phyloP scores from a whole-genome alignment of 495 filamentous ascomycete species.

The Chaetomidium leptoderma region DNA sequence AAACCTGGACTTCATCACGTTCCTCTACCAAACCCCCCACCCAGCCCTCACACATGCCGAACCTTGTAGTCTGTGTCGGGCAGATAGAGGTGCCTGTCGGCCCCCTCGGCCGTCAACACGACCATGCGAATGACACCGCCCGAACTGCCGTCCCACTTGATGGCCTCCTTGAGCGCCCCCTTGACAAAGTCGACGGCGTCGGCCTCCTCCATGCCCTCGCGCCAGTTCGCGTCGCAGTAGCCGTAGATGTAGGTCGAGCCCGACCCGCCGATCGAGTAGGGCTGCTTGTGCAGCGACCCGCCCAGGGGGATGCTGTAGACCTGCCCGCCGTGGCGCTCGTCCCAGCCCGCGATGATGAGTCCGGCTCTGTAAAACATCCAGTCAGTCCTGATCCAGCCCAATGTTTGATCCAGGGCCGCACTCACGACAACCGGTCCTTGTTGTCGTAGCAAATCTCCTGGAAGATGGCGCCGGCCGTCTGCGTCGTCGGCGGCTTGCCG shows the following conservation, averaged over 20 bases:
- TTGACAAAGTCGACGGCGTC: slow-evolving; percentile 95
- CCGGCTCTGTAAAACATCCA: slow-evolving; percentile 60
- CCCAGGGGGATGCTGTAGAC: slow-evolving; percentile 96
- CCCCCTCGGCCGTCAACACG: slow-evolving; percentile 83
- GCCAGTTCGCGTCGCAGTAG: slow-evolving; percentile 96
- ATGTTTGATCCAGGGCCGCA: not conserved
- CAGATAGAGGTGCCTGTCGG: slow-evolving; percentile 82
- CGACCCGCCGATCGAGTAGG: slow-evolving; percentile 93
- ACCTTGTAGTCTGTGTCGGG: slow-evolving; percentile 77
- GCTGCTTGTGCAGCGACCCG: slow-evolving; percentile 94
- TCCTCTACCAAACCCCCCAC: not conserved
- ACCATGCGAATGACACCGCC: slow-evolving; percentile 98
- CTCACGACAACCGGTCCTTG: slow-evolving; percentile 82
- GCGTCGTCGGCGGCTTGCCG: slow-evolving; percentile 82
- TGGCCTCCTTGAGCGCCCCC: slow-evolving; percentile 80
- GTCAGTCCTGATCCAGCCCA: slow-evolving; percentile 22
- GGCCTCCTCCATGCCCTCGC: slow-evolving; percentile 86
- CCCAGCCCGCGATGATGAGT: slow-evolving; percentile 96
- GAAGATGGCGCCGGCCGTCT: slow-evolving; percentile 89
- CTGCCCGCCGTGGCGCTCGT: slow-evolving; percentile 87
- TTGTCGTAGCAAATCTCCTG: slow-evolving; percentile 97
- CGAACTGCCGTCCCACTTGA: slow-evolving; percentile 99
- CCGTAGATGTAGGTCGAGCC: slow-evolving; percentile 99
- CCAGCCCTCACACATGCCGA: slow-evolving; percentile 32
- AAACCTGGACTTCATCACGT: not conserved